These are phyloP conservation scores for Ophiocordyceps camponoti-saundersi DNA, from an alignment of 2,329 filamentous ascomycete species.

Conservation along the genomic window DNA sequence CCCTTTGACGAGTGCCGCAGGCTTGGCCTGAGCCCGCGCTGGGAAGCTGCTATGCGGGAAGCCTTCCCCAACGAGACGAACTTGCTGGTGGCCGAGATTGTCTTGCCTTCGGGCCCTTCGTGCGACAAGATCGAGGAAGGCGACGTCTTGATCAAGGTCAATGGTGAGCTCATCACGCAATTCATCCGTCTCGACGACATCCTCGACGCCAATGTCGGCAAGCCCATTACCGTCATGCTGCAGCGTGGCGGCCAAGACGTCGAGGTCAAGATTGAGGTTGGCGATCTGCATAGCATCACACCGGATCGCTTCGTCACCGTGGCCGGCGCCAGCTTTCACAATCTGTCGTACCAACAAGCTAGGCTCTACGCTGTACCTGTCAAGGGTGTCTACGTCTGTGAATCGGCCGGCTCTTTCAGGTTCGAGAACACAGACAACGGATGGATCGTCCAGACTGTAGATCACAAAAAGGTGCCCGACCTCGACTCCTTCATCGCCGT, in stretches of 20 bases:
- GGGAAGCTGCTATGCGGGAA: conserved; percentile 72
- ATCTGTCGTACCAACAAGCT: conserved; percentile 95
- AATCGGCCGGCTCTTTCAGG: conserved; percentile 86
- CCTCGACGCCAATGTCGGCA: conserved; percentile 70
- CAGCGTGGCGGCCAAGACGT: conserved; percentile 81
- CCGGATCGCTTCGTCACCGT: conserved; percentile 92
- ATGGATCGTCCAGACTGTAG: conserved; percentile 84
- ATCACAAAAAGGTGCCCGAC: conserved; percentile 81
- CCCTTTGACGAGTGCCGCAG: conserved; percentile 93
- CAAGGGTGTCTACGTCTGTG: conserved; percentile 86
- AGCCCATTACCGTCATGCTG: conserved; percentile 62
- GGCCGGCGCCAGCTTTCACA: conserved; percentile 85
- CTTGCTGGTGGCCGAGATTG: conserved; percentile 91
- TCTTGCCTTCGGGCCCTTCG: conserved; percentile 79
- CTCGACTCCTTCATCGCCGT: conserved; percentile 81
- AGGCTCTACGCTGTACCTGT: conserved; percentile 84
- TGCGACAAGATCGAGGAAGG: conserved; percentile 82
- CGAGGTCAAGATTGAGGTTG: conserved; percentile 69
- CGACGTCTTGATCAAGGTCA: conserved; percentile 84
- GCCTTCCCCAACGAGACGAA: conserved; percentile 85
- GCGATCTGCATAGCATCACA: conserved; percentile 84
- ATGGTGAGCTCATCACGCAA: conserved; percentile 80
- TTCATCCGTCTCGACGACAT: conserved; percentile 87
- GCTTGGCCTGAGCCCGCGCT: conserved; percentile 66
- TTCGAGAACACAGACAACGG: conserved; percentile 83